phyloP scores from a whole-genome alignment of 768 basidiomycete species.

The Kwoniella europaea region DNA sequence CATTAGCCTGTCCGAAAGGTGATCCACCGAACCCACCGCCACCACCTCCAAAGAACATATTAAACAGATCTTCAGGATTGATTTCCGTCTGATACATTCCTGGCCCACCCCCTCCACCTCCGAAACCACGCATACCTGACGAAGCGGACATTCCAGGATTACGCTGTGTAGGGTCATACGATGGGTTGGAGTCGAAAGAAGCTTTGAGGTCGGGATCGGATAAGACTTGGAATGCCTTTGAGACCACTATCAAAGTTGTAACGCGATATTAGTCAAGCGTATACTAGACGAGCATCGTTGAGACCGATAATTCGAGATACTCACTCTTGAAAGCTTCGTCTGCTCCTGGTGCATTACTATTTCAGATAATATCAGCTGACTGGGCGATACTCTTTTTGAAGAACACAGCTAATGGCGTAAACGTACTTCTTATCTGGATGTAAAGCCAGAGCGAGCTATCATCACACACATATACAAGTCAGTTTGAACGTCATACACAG shows the following conservation, averaged over 20 bases:
- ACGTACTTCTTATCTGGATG: constrained; percentile 62
- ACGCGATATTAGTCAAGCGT: neutral
- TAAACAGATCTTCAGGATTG: constrained; percentile 94
- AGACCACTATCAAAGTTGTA: constrained; percentile 72
- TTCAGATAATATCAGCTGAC: neutral
- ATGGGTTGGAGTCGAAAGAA: constrained; percentile 70
- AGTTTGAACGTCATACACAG: no score
- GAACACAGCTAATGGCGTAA: neutral
- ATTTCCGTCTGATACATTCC: constrained; percentile 65
- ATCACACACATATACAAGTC: neutral
- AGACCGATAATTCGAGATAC: constrained; percentile 50
- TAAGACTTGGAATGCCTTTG: constrained; percentile 93
- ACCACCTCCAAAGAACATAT: constrained; percentile 90
- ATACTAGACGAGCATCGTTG: no score
- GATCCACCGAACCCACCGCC: constrained; percentile 63
- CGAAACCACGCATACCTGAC: constrained; percentile 34
- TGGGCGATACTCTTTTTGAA: neutral
- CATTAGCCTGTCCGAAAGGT: constrained; percentile 49
- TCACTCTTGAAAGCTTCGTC: constrained; percentile 97
- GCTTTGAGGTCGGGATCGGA: constrained; percentile 92
- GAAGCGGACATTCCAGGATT: constrained; percentile 68
- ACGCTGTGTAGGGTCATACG: constrained; percentile 79
- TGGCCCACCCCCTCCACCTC: constrained; percentile 45
- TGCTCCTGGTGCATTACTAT: constrained; percentile 95
- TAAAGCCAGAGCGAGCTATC: constrained; percentile 72